Evolutionary conservation across 1,139 yeast species (phyloP), one percentile per base, ranked within the genome.

Genomic region (Pichia sp.): DNA sequence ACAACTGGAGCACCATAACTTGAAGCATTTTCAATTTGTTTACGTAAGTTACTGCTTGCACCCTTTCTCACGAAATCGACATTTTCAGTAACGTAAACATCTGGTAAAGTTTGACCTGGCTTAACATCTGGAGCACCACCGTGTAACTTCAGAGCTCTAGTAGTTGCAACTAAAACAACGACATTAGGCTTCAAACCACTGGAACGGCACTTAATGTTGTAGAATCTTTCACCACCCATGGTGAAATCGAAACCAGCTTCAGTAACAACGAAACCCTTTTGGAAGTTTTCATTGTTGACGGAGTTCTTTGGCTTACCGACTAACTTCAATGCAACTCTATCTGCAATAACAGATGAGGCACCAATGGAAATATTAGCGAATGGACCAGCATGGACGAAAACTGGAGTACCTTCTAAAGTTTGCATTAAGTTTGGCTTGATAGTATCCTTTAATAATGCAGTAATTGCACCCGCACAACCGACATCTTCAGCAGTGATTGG

Each of bases 221-320:
- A 79, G 67, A 85, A 85, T 66, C 94, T 75, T 70, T 85, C 94
- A 59, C 94, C 94, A 57, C 94, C 94, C 94, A 85, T 85, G 37
- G 93, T 84, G 67, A 85, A 85, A 65, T 85, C 94, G 62, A 85
- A 85, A 40, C 94, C 94, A 19, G 93, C 93, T 66, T 85, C 94
- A 38, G 94, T 85, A 44, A 85, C 84, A 46, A 85, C 94, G 57
- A 75, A 85, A 47, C 93, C 93, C 38, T 69, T 63, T 50, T 67
- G 67, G 15, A 38, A 32, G n/a, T 34, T 17, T n/a, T 42, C 37
- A 17, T 28, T 42, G 21, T 15, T 15, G 11, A 20, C 33, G 19
- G 76, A 65, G 28, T 78, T 73, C 38, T 56, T 53, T 18, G 67
- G 65, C 15, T 65, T 65, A 55, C 82, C 82, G 33, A 75, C 75